Conservation (phyloP, 768 basidiomycete species). For the Lentinula lateritia region DNA sequence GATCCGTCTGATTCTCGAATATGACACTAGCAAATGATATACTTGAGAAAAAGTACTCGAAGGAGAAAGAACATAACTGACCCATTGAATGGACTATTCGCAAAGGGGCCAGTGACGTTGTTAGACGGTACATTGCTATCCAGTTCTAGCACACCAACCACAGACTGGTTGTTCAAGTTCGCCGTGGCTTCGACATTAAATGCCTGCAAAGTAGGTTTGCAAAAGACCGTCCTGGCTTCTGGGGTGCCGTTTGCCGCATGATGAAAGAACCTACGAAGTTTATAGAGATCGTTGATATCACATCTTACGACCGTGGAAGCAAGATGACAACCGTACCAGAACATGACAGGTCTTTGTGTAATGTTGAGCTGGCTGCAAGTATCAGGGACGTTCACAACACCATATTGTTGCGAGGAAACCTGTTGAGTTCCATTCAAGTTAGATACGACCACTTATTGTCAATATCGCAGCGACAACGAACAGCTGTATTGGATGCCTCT, state of each 20-base stretch:
- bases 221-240: slow-evolving; percentile 51
- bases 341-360: slow-evolving; percentile 52
- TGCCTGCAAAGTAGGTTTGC: slow-evolving; percentile 42
- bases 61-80: slow-evolving; percentile 17
- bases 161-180: slow-evolving; percentile 35
- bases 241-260: slow-evolving; percentile 17
- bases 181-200: slow-evolving; percentile 38
- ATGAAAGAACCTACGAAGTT: slow-evolving; percentile 34
- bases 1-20: slow-evolving; percentile 26
- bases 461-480: background rate
- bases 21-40: slow-evolving; percentile 10
- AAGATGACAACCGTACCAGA: slow-evolving; percentile 40
- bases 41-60: background rate
- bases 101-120: slow-evolving; percentile 45
- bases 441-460: background rate
- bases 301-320: background rate
- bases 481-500: background rate
- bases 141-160: slow-evolving; percentile 29
- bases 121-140: slow-evolving; percentile 31
- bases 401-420: slow-evolving; percentile 43
- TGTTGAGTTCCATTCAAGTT: slow-evolving; percentile 6
- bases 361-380: slow-evolving; percentile 28
- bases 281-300: background rate
- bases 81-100: slow-evolving; percentile 58
- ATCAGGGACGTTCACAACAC: slow-evolving; percentile 29